A percentile compares a stretch with the other conserved stretches of the same genome.
These are phyloP conservation scores for Saccharomycodes ludwigii DNA, from an alignment of 805 yeast genomes.

Conservation along the genomic window DNA sequence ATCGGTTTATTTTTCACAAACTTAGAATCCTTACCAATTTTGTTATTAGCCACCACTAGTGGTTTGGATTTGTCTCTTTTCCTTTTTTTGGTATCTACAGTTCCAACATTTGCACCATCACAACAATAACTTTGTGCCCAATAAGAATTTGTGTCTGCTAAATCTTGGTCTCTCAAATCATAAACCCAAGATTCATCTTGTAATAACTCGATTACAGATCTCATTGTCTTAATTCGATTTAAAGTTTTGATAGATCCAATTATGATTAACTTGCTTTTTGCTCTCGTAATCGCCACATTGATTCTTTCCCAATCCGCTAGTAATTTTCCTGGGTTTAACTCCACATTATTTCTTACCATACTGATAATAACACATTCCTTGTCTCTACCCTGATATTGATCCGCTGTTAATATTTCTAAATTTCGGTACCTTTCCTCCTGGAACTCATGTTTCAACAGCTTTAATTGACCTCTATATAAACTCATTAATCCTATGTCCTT, in stretches of 20 bases:
- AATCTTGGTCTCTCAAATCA: neutral
- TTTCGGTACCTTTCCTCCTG: constrained; percentile 19
- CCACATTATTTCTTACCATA: constrained; percentile 68
- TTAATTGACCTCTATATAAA: constrained; percentile 71
- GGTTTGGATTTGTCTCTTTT: neutral
- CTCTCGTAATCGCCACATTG: constrained; percentile 90
- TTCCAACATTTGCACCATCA: no score
- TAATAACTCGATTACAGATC: neutral
- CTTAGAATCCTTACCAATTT: constrained; percentile 10
- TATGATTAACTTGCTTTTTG: constrained; percentile 70
- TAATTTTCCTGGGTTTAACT: constrained; percentile 58
- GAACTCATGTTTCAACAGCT: constrained; percentile 27
- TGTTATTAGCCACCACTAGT: constrained; percentile 6
- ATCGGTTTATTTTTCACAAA: constrained; percentile 13
- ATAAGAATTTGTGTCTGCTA: no score
- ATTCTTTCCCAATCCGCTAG: constrained; percentile 83
- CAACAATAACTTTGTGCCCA: no score
- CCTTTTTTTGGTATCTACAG: no score
- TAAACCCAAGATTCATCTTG: neutral
- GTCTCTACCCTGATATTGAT: constrained; percentile 92
- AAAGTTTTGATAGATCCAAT: constrained; percentile 68
- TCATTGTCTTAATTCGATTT: no score
- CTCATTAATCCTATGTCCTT: constrained; percentile 76
- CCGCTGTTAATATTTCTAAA: constrained; percentile 83
- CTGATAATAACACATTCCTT: constrained; percentile 86